phyloP scores from a whole-genome alignment of 129 eudicot genomes.

The Escallonia rubra region DNA sequence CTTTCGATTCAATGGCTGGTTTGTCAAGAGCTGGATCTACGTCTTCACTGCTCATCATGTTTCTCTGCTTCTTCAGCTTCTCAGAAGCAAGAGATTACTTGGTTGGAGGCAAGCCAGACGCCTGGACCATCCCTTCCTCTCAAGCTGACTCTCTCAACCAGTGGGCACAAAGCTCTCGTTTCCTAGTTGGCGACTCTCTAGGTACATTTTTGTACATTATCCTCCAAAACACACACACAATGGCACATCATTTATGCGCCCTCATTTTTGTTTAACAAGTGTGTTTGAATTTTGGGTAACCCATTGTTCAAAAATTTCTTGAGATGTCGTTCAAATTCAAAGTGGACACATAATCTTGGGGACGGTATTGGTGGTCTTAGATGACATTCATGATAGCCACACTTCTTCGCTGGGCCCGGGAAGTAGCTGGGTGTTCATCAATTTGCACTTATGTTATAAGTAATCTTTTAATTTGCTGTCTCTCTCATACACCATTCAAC shows the following conservation, averaged over 20 bases:
- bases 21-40: not conserved
- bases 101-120: constrained; percentile 43
- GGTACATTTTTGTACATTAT: constrained; percentile 16
- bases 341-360: not conserved
- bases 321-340: not conserved
- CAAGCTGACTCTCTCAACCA: constrained; percentile 39
- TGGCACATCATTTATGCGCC: not conserved
- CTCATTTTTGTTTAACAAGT: not conserved
- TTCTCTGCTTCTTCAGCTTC: constrained; percentile 10
- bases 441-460: no score
- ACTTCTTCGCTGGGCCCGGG: no score
- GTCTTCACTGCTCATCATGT: constrained; percentile 6
- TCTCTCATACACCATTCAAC: not conserved
- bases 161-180: constrained; percentile 38
- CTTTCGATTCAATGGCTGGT: constrained; percentile 13
- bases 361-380: not conserved
- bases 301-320: not conserved
- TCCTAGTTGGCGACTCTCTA: constrained; percentile 37
- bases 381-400: no score
- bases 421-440: not conserved
- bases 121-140: constrained; percentile 53
- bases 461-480: not conserved
- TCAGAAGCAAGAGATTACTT: constrained; percentile 36
- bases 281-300: not conserved
- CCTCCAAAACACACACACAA: not conserved